Evolutionary conservation across 1,139 yeast species (phyloP), one percentile per base, ranked within the genome.

Genomic region (Diutina ranongensis): DNA sequence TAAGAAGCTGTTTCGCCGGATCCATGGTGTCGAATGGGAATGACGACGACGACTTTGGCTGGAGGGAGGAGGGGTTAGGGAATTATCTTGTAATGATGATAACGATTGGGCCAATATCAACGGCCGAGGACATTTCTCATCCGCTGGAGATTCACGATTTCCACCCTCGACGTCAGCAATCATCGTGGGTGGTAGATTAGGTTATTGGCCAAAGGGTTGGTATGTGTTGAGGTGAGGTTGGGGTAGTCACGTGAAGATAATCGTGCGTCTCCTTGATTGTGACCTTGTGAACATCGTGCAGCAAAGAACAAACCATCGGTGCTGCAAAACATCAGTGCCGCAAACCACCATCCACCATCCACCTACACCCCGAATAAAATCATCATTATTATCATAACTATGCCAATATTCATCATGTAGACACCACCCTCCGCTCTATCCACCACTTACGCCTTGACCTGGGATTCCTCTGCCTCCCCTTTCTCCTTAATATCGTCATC

Each of bases 1-100:
- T 41, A 82, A 59, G 52, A 80, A 80, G 18, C 83, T 75, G 53
- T 76, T 72, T 46, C 86, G 63, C 50, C 84, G 67, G 41, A 74
- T 70, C 68, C 76, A 72, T 1, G 81, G 80, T 1, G 81, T 38
- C 20, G 16, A 15, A 13, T 38, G 42, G 5, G 42, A 38, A n/a
- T 38, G 42, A 20, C 42, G 42, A 3, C 42, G 42, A 20, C 32
- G 28, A n/a, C n/a, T n/a, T n/a, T n/a, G n/a, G n/a, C n/a, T n/a
- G 28, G 28, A 25, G 28, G 28, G 28, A 5, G 28, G 28, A 5
- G 28, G 28, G 28, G 28, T 25, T 5, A 10, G 28, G 28, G 28
- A 25, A 25, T 25, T 10, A 7, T 10, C 28, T 5, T 5, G 10
- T 5, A 25, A 25, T 25, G 28, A 25, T 10, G 28, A 25, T 7